Evolutionary conservation across 1,139 yeast species (phyloP), one percentile per base, ranked within the genome.

Genomic region (Diutina scorzettiae): DNA sequence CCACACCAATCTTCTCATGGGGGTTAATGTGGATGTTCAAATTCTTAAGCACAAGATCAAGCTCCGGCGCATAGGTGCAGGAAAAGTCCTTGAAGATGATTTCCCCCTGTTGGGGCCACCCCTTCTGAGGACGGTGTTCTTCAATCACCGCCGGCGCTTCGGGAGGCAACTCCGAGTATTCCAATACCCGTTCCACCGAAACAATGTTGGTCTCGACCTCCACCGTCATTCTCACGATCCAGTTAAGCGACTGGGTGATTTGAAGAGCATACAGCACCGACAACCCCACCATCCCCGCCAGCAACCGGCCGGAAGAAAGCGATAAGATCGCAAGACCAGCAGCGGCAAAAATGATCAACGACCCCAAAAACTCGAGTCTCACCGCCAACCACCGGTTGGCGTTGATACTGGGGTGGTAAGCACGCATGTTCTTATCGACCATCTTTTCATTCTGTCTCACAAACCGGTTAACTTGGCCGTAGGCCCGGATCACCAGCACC

Each of bases 211-310:
- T 86, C 58, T 91, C 98, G 43, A 91, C 95, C 54, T 89, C 97
- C 44, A 89, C 97, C 0, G 96, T 86, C 97, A 89, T 89, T 63
- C 97, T 74, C 29, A 91, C 96, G 60, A 89, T 86, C 97, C 97
- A 89, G 62, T 89, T 89, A 62, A 91, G 73, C 0, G 95, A 73
- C 62, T 89, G 96, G 0, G 97, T 91, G 47, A 87, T 74, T 60
- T 87, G 95, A 51, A 91, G 71, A 3, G 97, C 91, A 59, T 91
- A 91, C 40, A 95, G 82, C 49, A 91, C 84, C 20, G 96, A 83
- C 52, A 91, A 70, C 69, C 97, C 98, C 55, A 89, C 89, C 57
- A 83, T 65, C 62, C 97, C 97, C 16, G 96, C 87, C 19, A 89
- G 76, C 36, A 87, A 69, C 25, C 66, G 60, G 12, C 95, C 93